Percentiles rank a stretch among this genome's conserved stretches.
Evolutionary conservation across 2,329 filamentous ascomycete species (phyloP).

Genomic region (Seiridium unicorne): DNA sequence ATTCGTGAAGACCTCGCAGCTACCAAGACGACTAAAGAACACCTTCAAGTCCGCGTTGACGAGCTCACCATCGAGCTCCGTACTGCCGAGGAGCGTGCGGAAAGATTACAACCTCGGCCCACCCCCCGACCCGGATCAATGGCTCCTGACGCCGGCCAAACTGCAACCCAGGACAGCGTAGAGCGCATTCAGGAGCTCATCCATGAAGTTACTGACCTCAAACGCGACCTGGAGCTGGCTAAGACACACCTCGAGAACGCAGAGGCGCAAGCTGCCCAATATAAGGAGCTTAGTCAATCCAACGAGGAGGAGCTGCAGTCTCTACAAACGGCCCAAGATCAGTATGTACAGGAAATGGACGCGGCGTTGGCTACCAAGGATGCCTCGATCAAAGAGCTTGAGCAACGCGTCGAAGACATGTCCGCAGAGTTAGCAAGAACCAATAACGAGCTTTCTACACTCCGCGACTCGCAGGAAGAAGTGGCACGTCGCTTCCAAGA

Average conservation of each 20-base stretch:
- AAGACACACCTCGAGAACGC: constrained; percentile 78
- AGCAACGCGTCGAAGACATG: constrained; percentile 81
- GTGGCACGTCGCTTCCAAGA: constrained; percentile 70
- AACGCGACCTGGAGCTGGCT: constrained; percentile 80
- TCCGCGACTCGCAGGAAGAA: constrained; percentile 81
- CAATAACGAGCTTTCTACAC: constrained; percentile 76
- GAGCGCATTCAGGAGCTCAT: constrained; percentile 75
- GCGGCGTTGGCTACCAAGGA: constrained; percentile 74
- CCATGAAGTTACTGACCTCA: constrained; percentile 81
- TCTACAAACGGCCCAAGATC: constrained; percentile 76
- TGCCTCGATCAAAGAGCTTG: constrained; percentile 73
- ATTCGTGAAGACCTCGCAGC: constrained; percentile 84
- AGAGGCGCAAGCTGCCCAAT: constrained; percentile 79
- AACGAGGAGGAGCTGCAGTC: constrained; percentile 85
- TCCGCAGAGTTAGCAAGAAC: constrained; percentile 77
- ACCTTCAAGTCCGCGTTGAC: constrained; percentile 84
- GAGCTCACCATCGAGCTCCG: constrained; percentile 86
- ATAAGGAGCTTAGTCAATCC: constrained; percentile 81
- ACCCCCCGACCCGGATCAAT: constrained; percentile 56
- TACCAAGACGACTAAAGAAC: constrained; percentile 83
- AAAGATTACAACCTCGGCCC: constrained; percentile 77
- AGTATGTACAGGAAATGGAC: constrained; percentile 87
- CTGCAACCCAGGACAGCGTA: constrained; percentile 46
- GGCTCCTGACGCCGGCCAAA: constrained; percentile 36
- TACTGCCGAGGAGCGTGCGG: constrained; percentile 83